These are phyloP conservation scores for Curvularia sp. DNA, from an alignment of 2,329 filamentous ascomycete species.

Conservation along the genomic window DNA sequence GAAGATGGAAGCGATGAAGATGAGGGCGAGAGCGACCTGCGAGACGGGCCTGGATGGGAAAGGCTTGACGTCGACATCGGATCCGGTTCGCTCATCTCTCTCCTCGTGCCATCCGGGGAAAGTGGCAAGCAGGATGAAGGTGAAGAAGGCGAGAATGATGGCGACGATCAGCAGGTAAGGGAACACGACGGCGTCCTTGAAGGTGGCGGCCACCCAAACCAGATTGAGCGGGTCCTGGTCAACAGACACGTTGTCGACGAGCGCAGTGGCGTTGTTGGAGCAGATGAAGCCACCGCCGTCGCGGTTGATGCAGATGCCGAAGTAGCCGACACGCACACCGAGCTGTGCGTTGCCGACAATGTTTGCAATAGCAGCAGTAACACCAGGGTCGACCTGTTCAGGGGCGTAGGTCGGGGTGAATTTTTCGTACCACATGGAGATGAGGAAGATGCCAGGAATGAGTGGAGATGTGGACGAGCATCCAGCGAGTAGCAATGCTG, in stretches of 20 bases:
- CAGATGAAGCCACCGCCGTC: constrained; percentile 92
- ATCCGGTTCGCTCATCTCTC: constrained; percentile 74
- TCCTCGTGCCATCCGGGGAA: constrained; percentile 99
- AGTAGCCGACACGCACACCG: constrained; percentile 94
- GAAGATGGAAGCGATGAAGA: constrained; percentile 74
- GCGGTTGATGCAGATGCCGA: constrained; percentile 94
- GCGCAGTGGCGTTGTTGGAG: constrained; percentile 93
- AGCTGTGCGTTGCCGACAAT: constrained; percentile 85
- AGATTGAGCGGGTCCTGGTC: constrained; percentile 96
- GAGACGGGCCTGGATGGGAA: constrained; percentile 93
- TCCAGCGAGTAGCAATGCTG: constrained; percentile 89
- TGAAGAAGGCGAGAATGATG: constrained; percentile 95
- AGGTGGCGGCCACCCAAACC: constrained; percentile 95
- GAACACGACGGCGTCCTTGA: constrained; percentile 98
- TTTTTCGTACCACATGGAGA: constrained; percentile 94
- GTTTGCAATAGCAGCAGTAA: constrained; percentile 83
- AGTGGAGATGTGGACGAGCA: constrained; percentile 96
- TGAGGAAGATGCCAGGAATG: constrained; percentile 94
- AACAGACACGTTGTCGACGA: constrained; percentile 86
- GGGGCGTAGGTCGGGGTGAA: constrained; percentile 84
- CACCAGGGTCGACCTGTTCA: constrained; percentile 88
- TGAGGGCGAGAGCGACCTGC: constrained; percentile 90
- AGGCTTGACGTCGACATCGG: constrained; percentile 88
- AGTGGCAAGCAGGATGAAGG: constrained; percentile 90
- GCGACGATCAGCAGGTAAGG: constrained; percentile 98